Percentiles rank a stretch among this genome's conserved stretches.
Conservation (phyloP, 352 stramenopile genomes). For the Globisporangium camurandrum region DNA sequence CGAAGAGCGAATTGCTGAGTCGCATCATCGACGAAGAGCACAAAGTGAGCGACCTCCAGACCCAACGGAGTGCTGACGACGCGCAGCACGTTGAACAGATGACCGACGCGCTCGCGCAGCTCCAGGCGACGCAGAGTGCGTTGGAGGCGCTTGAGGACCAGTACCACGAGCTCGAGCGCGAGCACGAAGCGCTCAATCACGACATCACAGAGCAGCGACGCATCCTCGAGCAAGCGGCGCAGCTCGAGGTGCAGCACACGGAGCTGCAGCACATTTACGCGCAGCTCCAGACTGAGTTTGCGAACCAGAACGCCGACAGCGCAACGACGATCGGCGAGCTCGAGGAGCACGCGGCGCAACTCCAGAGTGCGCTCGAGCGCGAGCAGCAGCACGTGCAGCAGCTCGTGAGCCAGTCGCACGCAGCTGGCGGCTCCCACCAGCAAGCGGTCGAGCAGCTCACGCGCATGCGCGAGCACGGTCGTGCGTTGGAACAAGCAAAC, state of each 20-base stretch:
- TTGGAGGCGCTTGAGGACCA: slow-evolving; percentile 16
- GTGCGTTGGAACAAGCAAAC: slow-evolving; percentile 27
- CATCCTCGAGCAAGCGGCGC: slow-evolving; percentile 11
- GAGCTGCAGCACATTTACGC: slow-evolving; percentile 29
- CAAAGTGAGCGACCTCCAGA: slow-evolving; percentile 35
- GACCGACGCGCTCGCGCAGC: slow-evolving; percentile 18
- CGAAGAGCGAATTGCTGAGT: slow-evolving; percentile 27
- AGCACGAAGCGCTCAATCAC: slow-evolving; percentile 31
- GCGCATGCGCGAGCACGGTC: slow-evolving; percentile 15
- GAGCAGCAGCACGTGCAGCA: slow-evolving; percentile 30
- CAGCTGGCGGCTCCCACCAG: slow-evolving; percentile 14
- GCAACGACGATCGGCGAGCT: slow-evolving; percentile 23
- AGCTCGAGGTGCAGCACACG: slow-evolving; percentile 18
- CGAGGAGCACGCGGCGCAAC: slow-evolving; percentile 42
- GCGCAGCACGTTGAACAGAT: slow-evolving; percentile 16
- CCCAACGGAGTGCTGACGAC: slow-evolving; percentile 20
- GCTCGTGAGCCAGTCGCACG: neutral
- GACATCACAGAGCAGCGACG: slow-evolving; percentile 15
- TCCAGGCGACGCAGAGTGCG: slow-evolving; percentile 17
- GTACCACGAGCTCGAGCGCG: slow-evolving; percentile 32
- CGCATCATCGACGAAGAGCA: slow-evolving; percentile 35
- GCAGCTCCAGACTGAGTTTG: slow-evolving; percentile 27
- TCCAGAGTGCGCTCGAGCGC: slow-evolving; percentile 55
- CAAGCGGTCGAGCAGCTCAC: slow-evolving; percentile 13
- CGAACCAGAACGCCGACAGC: slow-evolving; percentile 23